These are phyloP conservation scores for Penicillium crystallinum DNA, from an alignment of 495 filamentous ascomycete genomes.

Conservation along the genomic window DNA sequence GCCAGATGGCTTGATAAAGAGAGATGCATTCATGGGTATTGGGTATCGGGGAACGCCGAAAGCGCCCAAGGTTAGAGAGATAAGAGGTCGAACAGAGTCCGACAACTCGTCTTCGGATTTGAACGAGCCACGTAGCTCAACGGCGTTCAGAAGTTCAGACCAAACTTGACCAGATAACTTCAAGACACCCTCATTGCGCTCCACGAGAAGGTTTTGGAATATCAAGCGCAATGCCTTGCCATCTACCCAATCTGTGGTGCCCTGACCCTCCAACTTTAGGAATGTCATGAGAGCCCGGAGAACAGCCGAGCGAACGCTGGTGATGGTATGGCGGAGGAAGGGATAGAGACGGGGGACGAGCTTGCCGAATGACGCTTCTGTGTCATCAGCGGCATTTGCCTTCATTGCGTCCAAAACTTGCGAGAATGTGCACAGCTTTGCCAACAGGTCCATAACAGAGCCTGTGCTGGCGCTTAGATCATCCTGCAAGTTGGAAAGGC, in stretches of 20 bases:
- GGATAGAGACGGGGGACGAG: slow-evolving; percentile 92
- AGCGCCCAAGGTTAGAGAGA: slow-evolving; percentile 77
- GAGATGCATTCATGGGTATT: slow-evolving; percentile 77
- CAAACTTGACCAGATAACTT: slow-evolving; percentile 81
- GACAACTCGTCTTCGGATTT: slow-evolving; percentile 56
- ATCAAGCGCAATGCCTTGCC: slow-evolving; percentile 82
- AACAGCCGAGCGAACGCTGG: slow-evolving; percentile 87
- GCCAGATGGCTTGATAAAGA: slow-evolving; percentile 95
- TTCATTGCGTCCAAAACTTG: slow-evolving; percentile 94
- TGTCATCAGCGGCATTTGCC: slow-evolving; percentile 72
- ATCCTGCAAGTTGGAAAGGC: slow-evolving; percentile 89
- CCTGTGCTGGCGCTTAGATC: slow-evolving; percentile 96
- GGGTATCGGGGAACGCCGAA: slow-evolving; percentile 87
- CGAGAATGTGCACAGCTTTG: slow-evolving; percentile 90
- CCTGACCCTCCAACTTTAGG: slow-evolving; percentile 73
- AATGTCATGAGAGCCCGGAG: slow-evolving; percentile 91
- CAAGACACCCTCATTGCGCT: slow-evolving; percentile 75
- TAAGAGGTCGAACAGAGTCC: slow-evolving; percentile 63
- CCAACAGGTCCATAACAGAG: slow-evolving; percentile 94
- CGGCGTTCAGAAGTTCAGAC: slow-evolving; percentile 65
- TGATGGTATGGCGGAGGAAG: slow-evolving; percentile 95
- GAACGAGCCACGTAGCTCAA: slow-evolving; percentile 57
- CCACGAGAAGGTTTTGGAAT: slow-evolving; percentile 92
- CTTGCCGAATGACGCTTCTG: slow-evolving; percentile 81
- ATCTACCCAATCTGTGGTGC: slow-evolving; percentile 85